Evolutionary conservation across 2,329 filamentous ascomycete species (phyloP).

Genomic region (Mycogone perniciosa): DNA sequence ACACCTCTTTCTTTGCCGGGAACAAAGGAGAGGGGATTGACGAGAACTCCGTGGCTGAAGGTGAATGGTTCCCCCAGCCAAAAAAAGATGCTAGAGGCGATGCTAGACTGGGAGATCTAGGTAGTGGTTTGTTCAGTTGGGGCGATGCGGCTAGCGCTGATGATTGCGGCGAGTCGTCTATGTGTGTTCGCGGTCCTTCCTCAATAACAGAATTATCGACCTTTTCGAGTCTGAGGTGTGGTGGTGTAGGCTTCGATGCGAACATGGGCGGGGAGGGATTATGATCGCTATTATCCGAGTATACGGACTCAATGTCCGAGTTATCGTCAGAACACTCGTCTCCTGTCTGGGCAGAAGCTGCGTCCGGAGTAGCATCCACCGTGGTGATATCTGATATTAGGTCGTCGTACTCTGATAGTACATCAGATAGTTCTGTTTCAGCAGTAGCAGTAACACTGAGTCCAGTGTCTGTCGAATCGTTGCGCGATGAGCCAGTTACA

Average conservation of each 20-base stretch:
- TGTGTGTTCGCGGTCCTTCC: slow-evolving; percentile 19
- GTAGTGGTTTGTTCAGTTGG: slow-evolving; percentile 48
- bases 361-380: slow-evolving; percentile 20
- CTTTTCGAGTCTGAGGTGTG: slow-evolving; percentile 45
- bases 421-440: slow-evolving; percentile 36
- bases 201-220: slow-evolving; percentile 28
- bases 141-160: slow-evolving; percentile 24
- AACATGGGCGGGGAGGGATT: slow-evolving; percentile 42
- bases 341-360: slow-evolving; percentile 20
- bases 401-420: slow-evolving; percentile 39
- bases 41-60: slow-evolving; percentile 45
- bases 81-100: slow-evolving; percentile 48
- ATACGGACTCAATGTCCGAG: slow-evolving; percentile 17
- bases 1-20: slow-evolving; percentile 30
- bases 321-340: slow-evolving; percentile 24
- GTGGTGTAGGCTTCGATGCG: slow-evolving; percentile 44
- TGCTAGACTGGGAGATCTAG: slow-evolving; percentile 45
- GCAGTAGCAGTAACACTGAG: slow-evolving; percentile 6
- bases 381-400: slow-evolving; percentile 31
- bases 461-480: slow-evolving; percentile 6
- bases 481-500: slow-evolving; percentile 5
- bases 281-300: slow-evolving; percentile 33
- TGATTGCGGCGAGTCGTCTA: slow-evolving; percentile 24
- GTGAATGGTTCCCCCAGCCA: slow-evolving; percentile 44
- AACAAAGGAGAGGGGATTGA: slow-evolving; percentile 49